phyloP scores from a whole-genome alignment of 176 grass and related monocot species.

The Guadua angustifolia region DNA sequence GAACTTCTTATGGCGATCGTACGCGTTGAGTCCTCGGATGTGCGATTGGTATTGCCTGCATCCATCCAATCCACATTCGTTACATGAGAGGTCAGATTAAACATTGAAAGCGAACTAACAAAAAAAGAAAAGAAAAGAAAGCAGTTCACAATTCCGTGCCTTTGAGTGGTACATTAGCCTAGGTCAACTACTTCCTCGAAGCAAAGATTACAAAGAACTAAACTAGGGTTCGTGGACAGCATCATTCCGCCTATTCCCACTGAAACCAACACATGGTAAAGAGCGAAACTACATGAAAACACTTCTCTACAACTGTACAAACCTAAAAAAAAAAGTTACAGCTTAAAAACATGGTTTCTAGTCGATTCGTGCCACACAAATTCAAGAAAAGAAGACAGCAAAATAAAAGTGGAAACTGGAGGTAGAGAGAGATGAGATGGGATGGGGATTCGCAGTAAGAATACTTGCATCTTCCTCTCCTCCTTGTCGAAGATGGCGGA shows the following conservation, averaged over 20 bases:
- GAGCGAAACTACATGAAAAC: not conserved
- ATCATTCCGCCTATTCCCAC: not conserved
- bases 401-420: not conserved
- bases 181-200: not conserved
- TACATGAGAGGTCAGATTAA: not conserved
- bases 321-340: not conserved
- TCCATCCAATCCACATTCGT: conserved; percentile 25
- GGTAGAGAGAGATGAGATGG: not conserved
- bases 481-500: conserved; percentile 68
- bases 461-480: conserved; percentile 68
- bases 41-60: conserved; percentile 92
- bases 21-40: conserved; percentile 79
- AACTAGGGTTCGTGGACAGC: not conserved
- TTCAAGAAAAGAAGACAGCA: not conserved
- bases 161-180: not conserved
- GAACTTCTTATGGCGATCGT: conserved; percentile 82
- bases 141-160: not conserved
- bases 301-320: not conserved
- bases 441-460: not conserved
- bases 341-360: not conserved
- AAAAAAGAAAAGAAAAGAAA: not conserved
- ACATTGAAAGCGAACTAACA: not conserved
- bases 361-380: not conserved
- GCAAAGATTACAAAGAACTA: not conserved
- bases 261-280: not conserved